Conservation (phyloP, 2,329 filamentous ascomycete species). For the Pseudogymnoascus sp. region DNA sequence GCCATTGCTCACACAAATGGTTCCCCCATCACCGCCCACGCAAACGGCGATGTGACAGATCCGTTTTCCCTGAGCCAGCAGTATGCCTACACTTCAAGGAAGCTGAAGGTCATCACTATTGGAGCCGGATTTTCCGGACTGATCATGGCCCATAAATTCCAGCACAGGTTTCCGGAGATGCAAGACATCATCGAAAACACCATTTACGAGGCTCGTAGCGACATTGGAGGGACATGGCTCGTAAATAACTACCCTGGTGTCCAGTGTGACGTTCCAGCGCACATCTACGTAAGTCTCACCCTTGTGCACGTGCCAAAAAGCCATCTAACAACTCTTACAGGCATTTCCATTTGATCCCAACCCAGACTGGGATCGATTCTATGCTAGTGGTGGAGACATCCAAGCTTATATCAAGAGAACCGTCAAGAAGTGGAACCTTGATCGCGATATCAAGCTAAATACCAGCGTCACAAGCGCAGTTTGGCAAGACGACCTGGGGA, state of each 20-base stretch:
- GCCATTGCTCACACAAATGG: too few relatives aligned
- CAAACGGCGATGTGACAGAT: not conserved
- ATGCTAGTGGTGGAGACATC: constrained; percentile 22
- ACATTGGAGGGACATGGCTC: constrained; percentile 27
- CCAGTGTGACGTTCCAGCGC: constrained; percentile 23
- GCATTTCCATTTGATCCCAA: constrained; percentile 36
- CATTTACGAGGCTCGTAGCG: constrained; percentile 27
- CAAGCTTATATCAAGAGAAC: constrained; percentile 2
- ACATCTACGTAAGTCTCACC: constrained; percentile 17
- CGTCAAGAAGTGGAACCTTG: not conserved
- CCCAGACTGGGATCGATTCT: constrained; percentile 34
- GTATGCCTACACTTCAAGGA: constrained; percentile 32
- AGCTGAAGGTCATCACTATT: constrained; percentile 40
- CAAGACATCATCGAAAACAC: constrained; percentile 28
- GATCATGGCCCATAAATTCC: constrained; percentile 34
- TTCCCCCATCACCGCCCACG: not conserved
- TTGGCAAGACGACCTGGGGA: constrained; percentile 40
- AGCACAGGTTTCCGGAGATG: constrained; percentile 11
- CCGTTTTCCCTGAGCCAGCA: constrained; percentile 30
- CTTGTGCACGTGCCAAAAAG: constrained; percentile 24
- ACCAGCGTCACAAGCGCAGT: constrained; percentile 37
- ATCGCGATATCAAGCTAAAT: constrained; percentile 39
- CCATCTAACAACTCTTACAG: constrained; percentile 41
- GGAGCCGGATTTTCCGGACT: constrained; percentile 42
- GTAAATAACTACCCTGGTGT: constrained; percentile 25